These are phyloP conservation scores for Calonectria montana DNA, from an alignment of 2,329 filamentous ascomycete genomes.

Conservation along the genomic window DNA sequence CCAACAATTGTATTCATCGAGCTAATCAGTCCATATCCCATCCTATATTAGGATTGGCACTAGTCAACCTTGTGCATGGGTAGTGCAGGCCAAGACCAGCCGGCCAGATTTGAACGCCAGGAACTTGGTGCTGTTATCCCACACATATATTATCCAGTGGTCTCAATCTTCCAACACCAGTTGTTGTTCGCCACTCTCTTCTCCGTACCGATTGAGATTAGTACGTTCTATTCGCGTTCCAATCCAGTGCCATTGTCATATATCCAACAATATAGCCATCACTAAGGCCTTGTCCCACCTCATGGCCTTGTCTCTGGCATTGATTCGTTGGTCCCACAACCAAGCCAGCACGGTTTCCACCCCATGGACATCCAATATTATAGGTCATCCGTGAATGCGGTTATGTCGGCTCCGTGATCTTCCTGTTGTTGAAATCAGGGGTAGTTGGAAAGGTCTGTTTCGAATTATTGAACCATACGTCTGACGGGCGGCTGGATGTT, in stretches of 20 bases:
- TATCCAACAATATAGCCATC: background rate
- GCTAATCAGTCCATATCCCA: background rate
- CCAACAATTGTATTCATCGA: background rate
- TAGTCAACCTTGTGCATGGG: background rate
- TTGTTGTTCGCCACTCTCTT: background rate
- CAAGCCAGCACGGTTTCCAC: background rate
- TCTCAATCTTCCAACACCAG: background rate
- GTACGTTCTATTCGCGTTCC: background rate
- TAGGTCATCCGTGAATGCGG: background rate
- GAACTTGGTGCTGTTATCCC: background rate
- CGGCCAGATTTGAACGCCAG: background rate
- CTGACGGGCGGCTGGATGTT: too few relatives aligned
- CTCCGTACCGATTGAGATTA: background rate
- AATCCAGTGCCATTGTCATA: background rate
- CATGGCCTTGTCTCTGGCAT: background rate
- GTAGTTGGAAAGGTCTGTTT: too few relatives aligned
- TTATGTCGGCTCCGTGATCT: background rate
- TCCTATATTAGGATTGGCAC: background rate
- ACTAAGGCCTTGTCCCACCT: background rate
- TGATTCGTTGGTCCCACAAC: background rate
- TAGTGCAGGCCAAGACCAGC: background rate
- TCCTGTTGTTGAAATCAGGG: too few relatives aligned
- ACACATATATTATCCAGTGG: background rate
- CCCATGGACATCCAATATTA: background rate
- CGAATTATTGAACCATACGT: too few relatives aligned